These are phyloP conservation scores for Chalara sp. DNA, from an alignment of 2,329 filamentous ascomycete species.

Conservation along the genomic window DNA sequence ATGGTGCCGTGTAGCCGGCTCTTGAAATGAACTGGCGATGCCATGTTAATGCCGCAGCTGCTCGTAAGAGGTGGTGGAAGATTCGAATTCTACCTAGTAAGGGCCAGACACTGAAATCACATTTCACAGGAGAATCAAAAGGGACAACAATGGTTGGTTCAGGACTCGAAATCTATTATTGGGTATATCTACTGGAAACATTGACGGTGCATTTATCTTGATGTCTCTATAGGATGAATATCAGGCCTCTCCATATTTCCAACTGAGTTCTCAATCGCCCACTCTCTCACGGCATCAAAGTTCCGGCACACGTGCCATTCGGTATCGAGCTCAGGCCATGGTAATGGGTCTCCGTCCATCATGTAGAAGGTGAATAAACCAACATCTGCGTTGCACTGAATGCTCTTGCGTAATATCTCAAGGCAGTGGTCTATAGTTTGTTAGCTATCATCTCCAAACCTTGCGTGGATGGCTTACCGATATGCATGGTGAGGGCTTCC, in stretches of 20 bases:
- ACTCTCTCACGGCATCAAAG: slow-evolving; percentile 43
- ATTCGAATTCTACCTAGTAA: no score
- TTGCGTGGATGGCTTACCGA: slow-evolving; percentile 7
- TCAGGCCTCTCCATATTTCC: slow-evolving; percentile 24
- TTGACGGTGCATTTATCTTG: no score
- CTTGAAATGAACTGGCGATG: no score
- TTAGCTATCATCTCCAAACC: background rate
- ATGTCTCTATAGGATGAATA: background rate
- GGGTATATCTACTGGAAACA: no score
- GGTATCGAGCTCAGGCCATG: slow-evolving; percentile 49
- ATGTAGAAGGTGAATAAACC: slow-evolving; percentile 48
- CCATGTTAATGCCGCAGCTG: no score
- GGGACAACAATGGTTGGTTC: no score
- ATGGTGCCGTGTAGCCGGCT: no score
- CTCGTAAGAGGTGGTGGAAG: no score
- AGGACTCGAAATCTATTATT: no score
- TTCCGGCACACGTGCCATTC: slow-evolving; percentile 44
- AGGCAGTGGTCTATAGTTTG: slow-evolving; percentile 40
- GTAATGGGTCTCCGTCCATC: slow-evolving; percentile 35
- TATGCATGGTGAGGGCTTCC: slow-evolving; percentile 37
- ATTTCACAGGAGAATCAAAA: no score
- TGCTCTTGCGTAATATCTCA: slow-evolving; percentile 43
- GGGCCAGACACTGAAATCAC: no score
- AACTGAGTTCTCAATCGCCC: slow-evolving; percentile 46
- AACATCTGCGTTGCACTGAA: slow-evolving; percentile 49